These are phyloP conservation scores for Kingdonia uniflora DNA, from an alignment of 164 flowering plant species.

Conservation along the genomic window DNA sequence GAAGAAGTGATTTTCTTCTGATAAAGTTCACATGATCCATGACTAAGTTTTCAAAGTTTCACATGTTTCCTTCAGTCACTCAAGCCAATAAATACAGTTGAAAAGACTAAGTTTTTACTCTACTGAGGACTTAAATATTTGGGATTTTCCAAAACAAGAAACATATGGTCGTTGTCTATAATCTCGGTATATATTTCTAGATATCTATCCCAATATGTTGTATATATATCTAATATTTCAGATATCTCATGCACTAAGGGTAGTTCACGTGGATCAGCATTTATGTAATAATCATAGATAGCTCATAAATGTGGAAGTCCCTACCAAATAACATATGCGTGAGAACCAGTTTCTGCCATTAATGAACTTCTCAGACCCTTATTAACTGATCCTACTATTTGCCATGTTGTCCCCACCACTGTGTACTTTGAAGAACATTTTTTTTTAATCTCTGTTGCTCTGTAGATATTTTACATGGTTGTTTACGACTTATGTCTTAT, in stretches of 20 bases:
- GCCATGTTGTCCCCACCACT: too few species aligned
- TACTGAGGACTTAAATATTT: too few species aligned
- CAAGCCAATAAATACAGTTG: neutral
- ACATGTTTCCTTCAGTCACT: slow-evolving; percentile 24
- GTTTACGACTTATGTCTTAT: too few species aligned
- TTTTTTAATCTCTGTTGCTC: too few species aligned
- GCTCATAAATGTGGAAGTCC: too few species aligned
- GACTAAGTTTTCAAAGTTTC: slow-evolving; percentile 29
- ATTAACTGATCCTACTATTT: neutral
- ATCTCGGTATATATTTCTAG: too few species aligned
- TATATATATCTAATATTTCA: neutral
- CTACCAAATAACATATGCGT: neutral
- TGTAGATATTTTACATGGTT: too few species aligned
- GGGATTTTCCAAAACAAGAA: too few species aligned
- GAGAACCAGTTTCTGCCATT: slow-evolving; percentile 3
- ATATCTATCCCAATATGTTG: neutral
- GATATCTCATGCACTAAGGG: neutral
- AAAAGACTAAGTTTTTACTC: too few species aligned
- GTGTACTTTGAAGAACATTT: too few species aligned
- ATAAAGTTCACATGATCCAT: slow-evolving; percentile 52
- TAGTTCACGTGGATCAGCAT: slow-evolving; percentile 10
- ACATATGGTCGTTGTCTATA: too few species aligned
- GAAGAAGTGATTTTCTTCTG: slow-evolving; percentile 20
- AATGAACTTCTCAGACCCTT: slow-evolving; percentile 5
- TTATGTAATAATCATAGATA: neutral